Percentiles rank a stretch among this genome's conserved stretches.
These are phyloP conservation scores for Vachellia collinsii DNA, from an alignment of 306 rosid genomes.

Conservation along the genomic window DNA sequence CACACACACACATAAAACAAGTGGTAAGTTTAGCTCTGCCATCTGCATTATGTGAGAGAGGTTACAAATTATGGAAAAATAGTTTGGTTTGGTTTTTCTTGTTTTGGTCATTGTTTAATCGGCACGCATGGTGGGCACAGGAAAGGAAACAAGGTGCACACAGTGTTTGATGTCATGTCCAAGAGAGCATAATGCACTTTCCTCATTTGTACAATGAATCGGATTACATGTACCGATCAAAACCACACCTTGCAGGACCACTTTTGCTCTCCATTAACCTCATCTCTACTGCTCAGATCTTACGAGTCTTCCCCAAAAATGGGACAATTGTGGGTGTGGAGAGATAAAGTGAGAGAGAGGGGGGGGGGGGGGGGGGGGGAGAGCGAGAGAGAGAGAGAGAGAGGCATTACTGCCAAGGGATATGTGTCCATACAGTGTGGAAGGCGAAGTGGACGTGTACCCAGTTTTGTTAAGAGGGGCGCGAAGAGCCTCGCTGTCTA, in stretches of 20 bases:
- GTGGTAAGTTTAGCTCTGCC: slow-evolving; percentile 29
- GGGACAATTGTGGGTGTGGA: too few species aligned
- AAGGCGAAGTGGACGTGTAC: too few species aligned
- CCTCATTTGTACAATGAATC: slow-evolving; percentile 40
- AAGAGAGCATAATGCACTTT: slow-evolving; percentile 29
- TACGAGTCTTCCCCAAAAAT: too few species aligned
- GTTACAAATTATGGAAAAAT: slow-evolving; percentile 34
- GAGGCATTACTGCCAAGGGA: too few species aligned
- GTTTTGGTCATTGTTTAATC: slow-evolving; percentile 39
- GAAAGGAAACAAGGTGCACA: slow-evolving; percentile 36
- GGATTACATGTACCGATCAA: slow-evolving; percentile 18
- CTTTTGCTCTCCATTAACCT: slow-evolving; percentile 3
- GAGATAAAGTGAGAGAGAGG: too few species aligned
- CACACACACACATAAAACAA: slow-evolving; percentile 44
- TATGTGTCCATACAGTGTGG: too few species aligned
- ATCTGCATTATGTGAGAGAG: slow-evolving; percentile 22
- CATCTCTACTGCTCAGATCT: background rate
- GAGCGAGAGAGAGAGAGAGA: too few species aligned
- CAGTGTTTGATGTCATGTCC: slow-evolving; percentile 30
- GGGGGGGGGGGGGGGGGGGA: too few species aligned
- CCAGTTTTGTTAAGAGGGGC: too few species aligned
- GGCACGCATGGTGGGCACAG: slow-evolving; percentile 49
- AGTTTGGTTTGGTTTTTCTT: slow-evolving; percentile 15
- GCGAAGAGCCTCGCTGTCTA: too few species aligned
- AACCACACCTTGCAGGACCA: slow-evolving; percentile 40